These are phyloP conservation scores for Neurospora sp. DNA, from an alignment of 495 filamentous ascomycete species.

Conservation along the genomic window DNA sequence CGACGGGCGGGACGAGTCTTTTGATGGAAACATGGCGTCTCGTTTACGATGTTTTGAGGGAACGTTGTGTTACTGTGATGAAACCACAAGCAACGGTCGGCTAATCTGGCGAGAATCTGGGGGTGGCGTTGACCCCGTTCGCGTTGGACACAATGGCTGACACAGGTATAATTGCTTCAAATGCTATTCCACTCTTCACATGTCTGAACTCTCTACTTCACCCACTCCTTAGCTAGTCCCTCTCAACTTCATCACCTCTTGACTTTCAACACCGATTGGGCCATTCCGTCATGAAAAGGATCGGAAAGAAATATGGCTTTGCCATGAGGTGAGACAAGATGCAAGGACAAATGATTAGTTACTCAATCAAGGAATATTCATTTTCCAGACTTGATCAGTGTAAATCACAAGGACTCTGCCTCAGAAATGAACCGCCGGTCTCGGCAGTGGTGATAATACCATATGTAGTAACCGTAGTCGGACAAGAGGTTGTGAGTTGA, in stretches of 20 bases:
- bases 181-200: neutral
- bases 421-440: neutral
- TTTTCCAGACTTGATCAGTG: neutral
- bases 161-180: neutral
- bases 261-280: neutral
- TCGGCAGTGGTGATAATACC: neutral
- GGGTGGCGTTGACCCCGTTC: neutral
- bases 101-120: neutral
- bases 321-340: neutral
- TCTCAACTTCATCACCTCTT: neutral
- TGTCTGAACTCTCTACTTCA: neutral
- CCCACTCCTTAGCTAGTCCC: neutral
- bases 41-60: neutral
- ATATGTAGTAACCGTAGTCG: neutral
- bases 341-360: neutral
- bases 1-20: neutral
- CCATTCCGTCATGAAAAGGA: too few relatives aligned
- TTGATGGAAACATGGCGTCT: neutral
- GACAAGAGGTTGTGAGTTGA: neutral
- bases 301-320: neutral
- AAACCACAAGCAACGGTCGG: neutral
- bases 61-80: neutral
- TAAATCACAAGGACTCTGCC: neutral
- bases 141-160: neutral
- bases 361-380: neutral